Evolutionary conservation across 495 filamentous ascomycete genomes (phyloP).

Genomic region (Neurospora tetraspora): DNA sequence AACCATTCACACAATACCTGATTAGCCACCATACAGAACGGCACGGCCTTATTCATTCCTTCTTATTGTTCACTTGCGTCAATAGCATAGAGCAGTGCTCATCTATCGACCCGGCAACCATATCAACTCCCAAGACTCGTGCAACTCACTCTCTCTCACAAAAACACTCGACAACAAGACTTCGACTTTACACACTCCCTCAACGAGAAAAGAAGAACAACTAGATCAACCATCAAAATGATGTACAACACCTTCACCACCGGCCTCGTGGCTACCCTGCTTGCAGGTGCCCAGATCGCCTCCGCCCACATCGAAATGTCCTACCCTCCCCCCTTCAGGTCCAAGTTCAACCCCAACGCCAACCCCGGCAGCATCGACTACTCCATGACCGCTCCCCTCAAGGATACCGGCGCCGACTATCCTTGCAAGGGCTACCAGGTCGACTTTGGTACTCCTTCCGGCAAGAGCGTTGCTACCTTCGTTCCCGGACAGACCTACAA

Average conservation of each 20-base stretch:
- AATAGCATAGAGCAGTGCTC: background rate
- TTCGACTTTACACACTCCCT: background rate
- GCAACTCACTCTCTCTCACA: background rate
- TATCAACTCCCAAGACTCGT: background rate
- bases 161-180: background rate
- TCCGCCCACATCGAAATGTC: conserved; percentile 52
- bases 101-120: background rate
- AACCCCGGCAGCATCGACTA: conserved; percentile 35
- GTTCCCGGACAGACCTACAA: conserved; percentile 46
- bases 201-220: background rate
- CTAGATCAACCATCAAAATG: conserved; percentile 19
- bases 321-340: conserved; percentile 44
- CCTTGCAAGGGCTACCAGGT: conserved; percentile 61
- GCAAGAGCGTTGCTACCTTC: conserved; percentile 38
- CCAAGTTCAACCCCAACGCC: conserved; percentile 41
- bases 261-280: conserved; percentile 17
- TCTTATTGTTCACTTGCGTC: background rate
- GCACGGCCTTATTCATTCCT: background rate
- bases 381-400: conserved; percentile 50
- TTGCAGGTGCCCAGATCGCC: conserved; percentile 26
- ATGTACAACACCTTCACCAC: conserved; percentile 22
- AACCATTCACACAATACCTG: background rate
- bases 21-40: background rate
- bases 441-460: conserved; percentile 38
- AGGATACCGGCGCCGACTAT: conserved; percentile 37